Percentiles rank a stretch among this genome's conserved stretches.
phyloP scores from a whole-genome alignment of 2,329 filamentous ascomycete species.

The Aureobasidium sp. region DNA sequence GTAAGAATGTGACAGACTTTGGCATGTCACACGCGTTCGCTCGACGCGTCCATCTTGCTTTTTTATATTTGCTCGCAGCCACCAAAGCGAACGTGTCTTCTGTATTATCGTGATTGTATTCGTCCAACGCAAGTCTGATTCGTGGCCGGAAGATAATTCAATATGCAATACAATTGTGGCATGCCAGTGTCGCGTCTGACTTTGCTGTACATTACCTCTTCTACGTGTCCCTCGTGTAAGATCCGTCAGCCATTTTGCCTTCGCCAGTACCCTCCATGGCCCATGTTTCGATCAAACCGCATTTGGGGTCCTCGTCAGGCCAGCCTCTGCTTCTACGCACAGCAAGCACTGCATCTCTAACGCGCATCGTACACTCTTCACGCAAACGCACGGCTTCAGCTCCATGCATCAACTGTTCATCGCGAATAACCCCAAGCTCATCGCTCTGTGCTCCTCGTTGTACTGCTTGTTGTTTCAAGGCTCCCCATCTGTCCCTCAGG shows the following conservation, averaged over 20 bases:
- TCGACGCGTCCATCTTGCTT: background rate
- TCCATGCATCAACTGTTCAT: conserved; percentile 59
- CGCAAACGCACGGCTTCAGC: conserved; percentile 69
- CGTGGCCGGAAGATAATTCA: background rate
- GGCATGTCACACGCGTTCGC: background rate
- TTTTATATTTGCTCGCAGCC: background rate
- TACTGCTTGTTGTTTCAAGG: conserved; percentile 50
- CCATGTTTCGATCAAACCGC: conserved; percentile 76
- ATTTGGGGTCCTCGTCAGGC: conserved; percentile 70
- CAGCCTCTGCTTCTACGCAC: conserved; percentile 64
- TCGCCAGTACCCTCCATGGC: conserved; percentile 44
- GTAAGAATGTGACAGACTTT: background rate
- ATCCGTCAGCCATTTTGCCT: conserved; percentile 53
- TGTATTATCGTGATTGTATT: too few species aligned
- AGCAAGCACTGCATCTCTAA: conserved; percentile 73
- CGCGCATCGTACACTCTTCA: conserved; percentile 68
- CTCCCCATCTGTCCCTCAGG: conserved; percentile 64
- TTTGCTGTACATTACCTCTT: background rate
- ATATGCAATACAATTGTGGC: background rate
- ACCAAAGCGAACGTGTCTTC: too few species aligned
- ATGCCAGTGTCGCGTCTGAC: conserved; percentile 12
- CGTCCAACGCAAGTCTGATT: background rate
- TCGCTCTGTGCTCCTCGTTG: conserved; percentile 24
- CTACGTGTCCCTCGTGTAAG: conserved; percentile 50
- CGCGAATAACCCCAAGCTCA: conserved; percentile 51